These are phyloP conservation scores for Metschnikowia hibisci DNA, from an alignment of 805 yeast genomes.

Conservation along the genomic window DNA sequence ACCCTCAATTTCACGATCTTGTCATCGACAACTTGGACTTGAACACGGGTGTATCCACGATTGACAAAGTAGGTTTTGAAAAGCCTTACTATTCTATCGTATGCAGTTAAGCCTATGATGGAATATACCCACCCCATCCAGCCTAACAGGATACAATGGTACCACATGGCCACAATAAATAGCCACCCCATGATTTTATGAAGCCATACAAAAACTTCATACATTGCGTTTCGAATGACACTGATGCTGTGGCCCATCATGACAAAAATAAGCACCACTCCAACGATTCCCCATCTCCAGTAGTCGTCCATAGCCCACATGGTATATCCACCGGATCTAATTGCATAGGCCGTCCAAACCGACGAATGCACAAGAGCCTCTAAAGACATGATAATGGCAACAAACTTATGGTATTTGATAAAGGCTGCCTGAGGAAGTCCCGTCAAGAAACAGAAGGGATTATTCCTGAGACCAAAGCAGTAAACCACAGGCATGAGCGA, in stretches of 20 bases:
- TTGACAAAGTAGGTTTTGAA: slow-evolving; percentile 15
- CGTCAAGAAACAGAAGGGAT: slow-evolving; percentile 16
- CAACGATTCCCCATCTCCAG: slow-evolving; percentile 19
- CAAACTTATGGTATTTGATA: slow-evolving; percentile 16
- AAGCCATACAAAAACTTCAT: slow-evolving; percentile 14
- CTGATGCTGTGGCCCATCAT: slow-evolving; percentile 16
- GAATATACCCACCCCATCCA: slow-evolving; percentile 22
- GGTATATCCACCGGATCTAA: slow-evolving; percentile 13
- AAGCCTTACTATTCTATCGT: slow-evolving; percentile 13
- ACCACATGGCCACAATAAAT: slow-evolving; percentile 20
- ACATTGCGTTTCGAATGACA: slow-evolving; percentile 11
- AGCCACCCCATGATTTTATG: slow-evolving; percentile 18
- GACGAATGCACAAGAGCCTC: slow-evolving; percentile 18
- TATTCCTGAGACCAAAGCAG: slow-evolving; percentile 18
- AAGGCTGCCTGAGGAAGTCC: slow-evolving; percentile 16
- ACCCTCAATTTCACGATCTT: slow-evolving; percentile 14
- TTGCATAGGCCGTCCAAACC: slow-evolving; percentile 18
- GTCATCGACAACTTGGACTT: slow-evolving; percentile 10
- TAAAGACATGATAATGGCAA: slow-evolving; percentile 14
- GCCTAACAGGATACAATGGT: slow-evolving; percentile 16
- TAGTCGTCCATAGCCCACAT: slow-evolving; percentile 16
- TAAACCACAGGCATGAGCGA: slow-evolving; percentile 19
- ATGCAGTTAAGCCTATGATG: slow-evolving; percentile 14
- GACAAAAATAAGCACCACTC: slow-evolving; percentile 14
- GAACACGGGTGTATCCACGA: slow-evolving; percentile 13